Evolutionary conservation across 1,284 basidiomycete genomes (phyloP).

Genomic region (Pseudozyma flocculosa): DNA sequence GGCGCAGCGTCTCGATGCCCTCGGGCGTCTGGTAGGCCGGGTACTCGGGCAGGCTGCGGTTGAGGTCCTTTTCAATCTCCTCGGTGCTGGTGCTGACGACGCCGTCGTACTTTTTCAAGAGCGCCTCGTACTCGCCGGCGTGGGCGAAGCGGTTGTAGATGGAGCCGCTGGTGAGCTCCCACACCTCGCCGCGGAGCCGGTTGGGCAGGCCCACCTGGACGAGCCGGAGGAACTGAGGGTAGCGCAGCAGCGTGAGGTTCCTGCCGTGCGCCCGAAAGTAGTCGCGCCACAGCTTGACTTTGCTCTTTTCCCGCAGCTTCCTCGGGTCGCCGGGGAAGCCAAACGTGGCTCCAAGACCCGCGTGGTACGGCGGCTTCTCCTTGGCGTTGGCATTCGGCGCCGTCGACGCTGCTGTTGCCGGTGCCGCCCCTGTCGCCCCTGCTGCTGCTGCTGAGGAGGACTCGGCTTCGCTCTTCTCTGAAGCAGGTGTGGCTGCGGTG

Average conservation of each 20-base stretch:
- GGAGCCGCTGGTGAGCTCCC: conserved; percentile 95
- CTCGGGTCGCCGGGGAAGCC: conserved; percentile 58
- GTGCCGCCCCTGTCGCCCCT: conserved; percentile 10
- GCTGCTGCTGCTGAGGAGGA: background rate
- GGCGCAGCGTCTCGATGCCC: conserved; percentile 67
- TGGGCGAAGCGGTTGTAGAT: conserved; percentile 82
- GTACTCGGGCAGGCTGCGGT: conserved; percentile 64
- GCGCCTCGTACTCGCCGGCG: conserved; percentile 77
- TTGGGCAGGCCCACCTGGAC: conserved; percentile 97
- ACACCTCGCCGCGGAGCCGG: conserved; percentile 91
- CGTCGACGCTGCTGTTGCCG: conserved; percentile 6
- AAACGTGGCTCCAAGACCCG: conserved; percentile 53
- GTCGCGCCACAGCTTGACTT: conserved; percentile 92
- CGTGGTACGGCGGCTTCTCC: conserved; percentile 25
- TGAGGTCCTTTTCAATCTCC: conserved; percentile 98
- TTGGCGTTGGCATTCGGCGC: conserved; percentile 4
- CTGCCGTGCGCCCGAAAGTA: conserved; percentile 77
- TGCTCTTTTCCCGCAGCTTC: conserved; percentile 79
- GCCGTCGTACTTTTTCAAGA: conserved; percentile 78
- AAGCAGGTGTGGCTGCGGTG: too few species aligned
- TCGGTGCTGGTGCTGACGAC: conserved; percentile 86
- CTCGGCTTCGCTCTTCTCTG: background rate
- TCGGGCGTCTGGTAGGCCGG: conserved; percentile 51
- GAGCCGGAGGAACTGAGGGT: conserved; percentile 92
- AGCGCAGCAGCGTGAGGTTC: conserved; percentile 86